A percentile compares a stretch with the other conserved stretches of the same genome.
Conservation (phyloP, 805 yeast genomes). For the Monosporozyma aerobia region DNA sequence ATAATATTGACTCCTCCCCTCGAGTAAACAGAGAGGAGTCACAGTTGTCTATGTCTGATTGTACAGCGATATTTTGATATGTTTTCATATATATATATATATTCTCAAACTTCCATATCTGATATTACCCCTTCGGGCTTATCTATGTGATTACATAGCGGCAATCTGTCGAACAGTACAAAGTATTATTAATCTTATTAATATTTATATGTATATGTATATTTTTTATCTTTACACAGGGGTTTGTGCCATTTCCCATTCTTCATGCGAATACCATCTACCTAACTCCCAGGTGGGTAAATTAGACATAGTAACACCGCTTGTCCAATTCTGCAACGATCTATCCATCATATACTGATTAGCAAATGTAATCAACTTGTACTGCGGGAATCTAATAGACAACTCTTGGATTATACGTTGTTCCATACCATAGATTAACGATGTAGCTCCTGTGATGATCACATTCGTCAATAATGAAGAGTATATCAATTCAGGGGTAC, state of each 20-base stretch:
- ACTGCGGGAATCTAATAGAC: slow-evolving; percentile 62
- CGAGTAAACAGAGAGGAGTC: no score
- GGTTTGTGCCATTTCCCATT: not conserved
- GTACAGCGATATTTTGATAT: no score
- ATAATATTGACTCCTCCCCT: no score
- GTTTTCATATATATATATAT: no score
- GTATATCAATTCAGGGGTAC: slow-evolving; percentile 25
- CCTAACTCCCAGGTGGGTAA: slow-evolving; percentile 26
- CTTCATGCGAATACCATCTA: slow-evolving; percentile 12
- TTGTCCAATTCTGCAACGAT: slow-evolving; percentile 73
- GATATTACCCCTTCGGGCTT: no score
- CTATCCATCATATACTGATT: slow-evolving; percentile 69
- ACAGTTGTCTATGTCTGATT: no score
- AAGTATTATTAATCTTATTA: no score
- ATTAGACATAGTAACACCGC: slow-evolving; percentile 40
- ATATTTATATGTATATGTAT: no score
- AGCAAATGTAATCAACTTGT: slow-evolving; percentile 78
- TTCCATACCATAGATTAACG: slow-evolving; percentile 71
- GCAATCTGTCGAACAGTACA: no score
- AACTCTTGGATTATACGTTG: slow-evolving; percentile 69
- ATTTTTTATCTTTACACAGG: not conserved
- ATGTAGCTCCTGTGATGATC: slow-evolving; percentile 71
- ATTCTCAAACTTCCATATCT: no score
- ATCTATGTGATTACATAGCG: no score
- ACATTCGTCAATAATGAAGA: slow-evolving; percentile 41